Evolutionary conservation across 2,329 filamentous ascomycete genomes (phyloP).

Genomic region (Eutypella sp.): DNA sequence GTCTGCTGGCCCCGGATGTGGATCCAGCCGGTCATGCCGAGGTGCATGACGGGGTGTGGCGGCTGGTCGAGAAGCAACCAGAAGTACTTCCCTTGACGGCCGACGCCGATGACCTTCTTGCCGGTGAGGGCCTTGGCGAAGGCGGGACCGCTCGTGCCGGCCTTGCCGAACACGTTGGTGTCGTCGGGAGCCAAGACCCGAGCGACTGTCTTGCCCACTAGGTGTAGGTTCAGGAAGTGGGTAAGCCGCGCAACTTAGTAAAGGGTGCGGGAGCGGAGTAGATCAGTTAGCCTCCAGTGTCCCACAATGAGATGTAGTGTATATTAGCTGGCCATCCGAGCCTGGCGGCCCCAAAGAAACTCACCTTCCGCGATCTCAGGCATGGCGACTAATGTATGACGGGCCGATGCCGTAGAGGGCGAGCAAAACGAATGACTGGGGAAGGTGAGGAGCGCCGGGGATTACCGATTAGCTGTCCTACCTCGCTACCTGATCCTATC

Average conservation of each 20-base stretch:
- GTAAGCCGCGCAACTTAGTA: slow-evolving; percentile 78
- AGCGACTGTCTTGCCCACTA: slow-evolving; percentile 77
- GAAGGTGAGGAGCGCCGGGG: no score
- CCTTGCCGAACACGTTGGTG: slow-evolving; percentile 83
- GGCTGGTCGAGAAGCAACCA: slow-evolving; percentile 72
- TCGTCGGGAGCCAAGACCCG: slow-evolving; percentile 72
- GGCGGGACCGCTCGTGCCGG: slow-evolving; percentile 69
- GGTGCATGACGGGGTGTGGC: slow-evolving; percentile 85
- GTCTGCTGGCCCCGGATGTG: slow-evolving; percentile 77
- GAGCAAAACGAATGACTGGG: no score
- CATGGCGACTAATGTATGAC: slow-evolving; percentile 10
- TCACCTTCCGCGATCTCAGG: slow-evolving; percentile 26
- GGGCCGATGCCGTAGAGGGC: no score
- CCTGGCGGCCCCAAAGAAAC: not conserved
- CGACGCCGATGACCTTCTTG: slow-evolving; percentile 64
- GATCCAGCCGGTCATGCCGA: slow-evolving; percentile 82
- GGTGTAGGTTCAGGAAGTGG: slow-evolving; percentile 74
- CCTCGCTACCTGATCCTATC: no score
- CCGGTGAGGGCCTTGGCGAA: slow-evolving; percentile 71
- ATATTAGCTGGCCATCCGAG: not conserved
- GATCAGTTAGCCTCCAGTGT: not conserved
- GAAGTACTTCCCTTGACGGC: slow-evolving; percentile 95
- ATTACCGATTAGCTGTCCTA: no score
- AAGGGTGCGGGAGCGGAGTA: no score
- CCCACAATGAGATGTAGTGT: not conserved